A percentile compares a stretch with the other conserved stretches of the same genome.
phyloP scores from a whole-genome alignment of 2,329 filamentous ascomycete genomes.

The Talaromyces marneffei region DNA sequence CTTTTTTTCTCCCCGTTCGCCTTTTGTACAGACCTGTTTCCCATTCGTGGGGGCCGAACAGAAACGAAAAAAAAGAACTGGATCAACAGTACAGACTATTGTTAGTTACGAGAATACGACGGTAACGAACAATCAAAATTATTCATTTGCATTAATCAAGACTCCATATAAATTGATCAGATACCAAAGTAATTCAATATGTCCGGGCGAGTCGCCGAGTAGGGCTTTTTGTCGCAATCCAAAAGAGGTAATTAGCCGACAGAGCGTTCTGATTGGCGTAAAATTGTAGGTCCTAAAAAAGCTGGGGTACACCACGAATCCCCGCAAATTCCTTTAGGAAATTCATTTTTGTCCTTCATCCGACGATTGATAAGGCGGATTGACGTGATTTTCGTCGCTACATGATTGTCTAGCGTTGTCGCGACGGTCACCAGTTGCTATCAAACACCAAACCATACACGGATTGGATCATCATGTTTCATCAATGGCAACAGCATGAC shows the following conservation, averaged over 20 bases:
- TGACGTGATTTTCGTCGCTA: background rate
- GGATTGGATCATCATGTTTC: background rate
- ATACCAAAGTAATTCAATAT: too few species aligned
- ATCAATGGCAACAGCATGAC: conserved; percentile 13
- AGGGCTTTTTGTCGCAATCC: background rate
- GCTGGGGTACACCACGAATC: background rate
- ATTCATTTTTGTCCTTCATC: background rate
- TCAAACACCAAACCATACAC: background rate
- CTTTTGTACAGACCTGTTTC: background rate
- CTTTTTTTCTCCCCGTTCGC: background rate
- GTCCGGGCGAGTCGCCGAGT: background rate
- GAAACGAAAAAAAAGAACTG: conserved; percentile 3
- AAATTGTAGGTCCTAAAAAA: background rate
- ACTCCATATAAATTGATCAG: too few species aligned
- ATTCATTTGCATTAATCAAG: background rate
- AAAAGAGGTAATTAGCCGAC: conserved; percentile 5
- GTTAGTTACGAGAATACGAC: conserved; percentile 6
- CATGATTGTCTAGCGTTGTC: background rate
- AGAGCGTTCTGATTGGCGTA: background rate
- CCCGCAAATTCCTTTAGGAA: background rate
- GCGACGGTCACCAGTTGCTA: background rate
- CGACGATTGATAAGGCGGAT: background rate
- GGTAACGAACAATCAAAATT: background rate
- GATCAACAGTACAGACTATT: conserved; percentile 9
- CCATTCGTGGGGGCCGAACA: background rate